phyloP scores from a whole-genome alignment of 345 rosid species.

The Alliaria petiolata region DNA sequence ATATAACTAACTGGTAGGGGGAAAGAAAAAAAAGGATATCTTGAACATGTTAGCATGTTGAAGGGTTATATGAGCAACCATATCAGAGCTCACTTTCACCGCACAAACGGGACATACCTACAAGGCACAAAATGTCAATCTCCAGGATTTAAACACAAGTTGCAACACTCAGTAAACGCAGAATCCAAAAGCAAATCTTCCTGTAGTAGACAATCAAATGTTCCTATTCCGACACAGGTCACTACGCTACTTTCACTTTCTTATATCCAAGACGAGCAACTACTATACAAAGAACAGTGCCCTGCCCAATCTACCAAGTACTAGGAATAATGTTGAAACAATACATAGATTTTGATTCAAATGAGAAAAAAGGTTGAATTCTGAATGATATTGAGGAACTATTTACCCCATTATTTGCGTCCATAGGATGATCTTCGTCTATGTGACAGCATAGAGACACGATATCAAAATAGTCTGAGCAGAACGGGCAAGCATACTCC shows the following conservation, averaged over 20 bases:
- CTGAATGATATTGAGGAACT: background rate
- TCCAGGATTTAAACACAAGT: background rate
- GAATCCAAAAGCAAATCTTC: background rate
- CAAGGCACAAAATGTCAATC: slow-evolving; percentile 14
- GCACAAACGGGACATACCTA: slow-evolving; percentile 97
- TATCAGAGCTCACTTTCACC: slow-evolving; percentile 88
- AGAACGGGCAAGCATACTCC: slow-evolving; percentile 97
- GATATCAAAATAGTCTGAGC: slow-evolving; percentile 85
- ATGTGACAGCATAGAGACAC: slow-evolving; percentile 92
- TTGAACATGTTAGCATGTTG: slow-evolving; percentile 93
- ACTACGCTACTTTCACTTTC: background rate
- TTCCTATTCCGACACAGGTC: background rate
- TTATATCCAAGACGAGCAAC: background rate
- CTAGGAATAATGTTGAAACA: background rate
- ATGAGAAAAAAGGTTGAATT: background rate
- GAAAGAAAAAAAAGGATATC: slow-evolving; percentile 59
- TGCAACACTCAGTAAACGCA: background rate
- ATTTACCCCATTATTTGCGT: slow-evolving; percentile 84
- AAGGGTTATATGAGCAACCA: slow-evolving; percentile 94
- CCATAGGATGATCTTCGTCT: slow-evolving; percentile 86
- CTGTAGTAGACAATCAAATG: too few relatives aligned
- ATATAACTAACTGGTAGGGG: background rate
- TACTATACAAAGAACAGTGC: background rate
- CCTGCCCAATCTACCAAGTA: background rate
- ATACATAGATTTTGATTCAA: background rate